Evolutionary conservation across 208 protist genomes (phyloP), one percentile per base, ranked within the genome.

Genomic region (Baffinella frigidus): DNA sequence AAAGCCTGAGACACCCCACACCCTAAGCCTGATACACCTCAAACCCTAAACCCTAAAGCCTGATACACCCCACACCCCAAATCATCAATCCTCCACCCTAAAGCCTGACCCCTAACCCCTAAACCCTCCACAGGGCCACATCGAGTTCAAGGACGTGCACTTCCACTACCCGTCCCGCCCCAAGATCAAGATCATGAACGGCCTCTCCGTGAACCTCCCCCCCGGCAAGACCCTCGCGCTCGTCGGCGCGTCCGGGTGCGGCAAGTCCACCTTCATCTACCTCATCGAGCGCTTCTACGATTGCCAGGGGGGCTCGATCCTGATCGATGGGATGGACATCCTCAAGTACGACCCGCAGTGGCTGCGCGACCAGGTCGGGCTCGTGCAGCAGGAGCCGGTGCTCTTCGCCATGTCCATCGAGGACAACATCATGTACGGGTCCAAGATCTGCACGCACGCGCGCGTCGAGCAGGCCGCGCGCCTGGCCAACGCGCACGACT

Each of bases 401-500:
- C 90, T 95, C 3, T 95, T 95, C 74, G 89, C 84, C 48, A 56
- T 83, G 73, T 93, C 94, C 38, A 95, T 95, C 43, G 72, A 62
- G 64, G 80, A 95, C 35, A 95, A 95, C 87, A 95, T 95, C 81
- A 81, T 72, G 56, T 94, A 94, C 93, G 93, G 90, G 3, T 93
- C 71, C 67, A 93, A 81, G 89, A 81, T 93, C 56, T 83, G 89
- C 71, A 71, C 90, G 17, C 90, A 89, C 20, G 92, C 62, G 3
- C 74, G 92, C 81, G 92, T 93, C 7, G 89, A 81, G 72, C 56
- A 91, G 62, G 51, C 83, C 7, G 94, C 89, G 24, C 89, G 89
- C 48, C 72, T 92, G 20, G 89, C 93, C 50, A 93, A 98, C 93
- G 96, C 95, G 24, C 96, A 98, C 93, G 96, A 98, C 36, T 98